phyloP scores from a whole-genome alignment of 192 early-diverging fungal species.

The Umbelopsis ramanniana region DNA sequence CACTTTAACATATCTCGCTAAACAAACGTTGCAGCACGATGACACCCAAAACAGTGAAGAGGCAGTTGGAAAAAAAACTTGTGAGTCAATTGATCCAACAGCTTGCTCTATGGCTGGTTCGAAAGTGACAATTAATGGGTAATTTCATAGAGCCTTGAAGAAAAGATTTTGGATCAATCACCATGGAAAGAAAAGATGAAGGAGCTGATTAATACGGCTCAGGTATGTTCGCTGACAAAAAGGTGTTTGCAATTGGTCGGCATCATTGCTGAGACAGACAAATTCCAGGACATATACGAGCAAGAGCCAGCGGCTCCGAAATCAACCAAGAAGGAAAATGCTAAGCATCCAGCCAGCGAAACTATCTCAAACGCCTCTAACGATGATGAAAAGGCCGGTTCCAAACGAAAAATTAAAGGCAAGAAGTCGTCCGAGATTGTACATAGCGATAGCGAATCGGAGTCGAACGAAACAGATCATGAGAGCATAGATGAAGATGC shows the following conservation, averaged over 20 bases:
- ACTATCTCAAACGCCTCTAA: not conserved
- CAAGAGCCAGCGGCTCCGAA: not conserved
- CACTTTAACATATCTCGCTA: not conserved
- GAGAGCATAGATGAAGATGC: not conserved
- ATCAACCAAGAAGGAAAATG: not conserved
- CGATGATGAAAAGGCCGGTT: not conserved
- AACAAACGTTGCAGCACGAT: not conserved
- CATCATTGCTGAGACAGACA: not conserved
- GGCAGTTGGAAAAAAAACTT: not conserved
- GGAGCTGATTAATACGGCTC: conserved; percentile 5
- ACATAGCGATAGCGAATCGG: not conserved
- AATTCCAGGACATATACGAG: not conserved
- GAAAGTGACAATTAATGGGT: not conserved
- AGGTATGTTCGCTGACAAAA: not conserved
- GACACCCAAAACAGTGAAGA: conserved; percentile 6
- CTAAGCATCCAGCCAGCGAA: not conserved
- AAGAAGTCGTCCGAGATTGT: not conserved
- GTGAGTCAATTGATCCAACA: not conserved
- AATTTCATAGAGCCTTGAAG: not conserved
- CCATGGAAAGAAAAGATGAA: conserved; percentile 18
- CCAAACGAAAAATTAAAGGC: not conserved
- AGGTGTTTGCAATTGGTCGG: not conserved
- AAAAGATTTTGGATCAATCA: conserved; percentile 12
- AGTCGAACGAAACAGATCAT: not conserved
- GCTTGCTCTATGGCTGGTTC: not conserved